These are phyloP conservation scores for Pyrus bretschneideri DNA, from an alignment of 306 rosid species.

Conservation along the genomic window DNA sequence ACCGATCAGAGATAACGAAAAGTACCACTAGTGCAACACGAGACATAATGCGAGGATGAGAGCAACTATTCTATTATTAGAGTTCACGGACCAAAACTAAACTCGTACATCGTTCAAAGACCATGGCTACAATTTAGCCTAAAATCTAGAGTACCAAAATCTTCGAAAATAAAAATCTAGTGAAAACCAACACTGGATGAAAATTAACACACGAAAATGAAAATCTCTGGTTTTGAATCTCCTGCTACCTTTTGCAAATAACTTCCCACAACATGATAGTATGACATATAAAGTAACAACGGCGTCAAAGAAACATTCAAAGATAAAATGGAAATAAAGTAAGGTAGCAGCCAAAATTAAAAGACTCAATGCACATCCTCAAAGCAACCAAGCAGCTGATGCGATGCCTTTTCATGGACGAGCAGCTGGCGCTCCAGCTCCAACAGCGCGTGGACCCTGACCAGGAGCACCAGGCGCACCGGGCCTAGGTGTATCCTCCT, in stretches of 20 bases:
- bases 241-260: background rate
- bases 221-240: background rate
- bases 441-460: conserved; percentile 28
- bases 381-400: background rate
- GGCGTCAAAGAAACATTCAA: background rate
- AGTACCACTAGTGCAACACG: background rate
- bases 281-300: background rate
- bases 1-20: too few relatives aligned
- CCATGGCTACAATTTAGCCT: background rate
- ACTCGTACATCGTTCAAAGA: background rate
- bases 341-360: background rate
- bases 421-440: conserved; percentile 15
- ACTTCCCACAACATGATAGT: background rate
- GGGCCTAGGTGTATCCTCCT: conserved; percentile 28
- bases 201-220: background rate
- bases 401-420: conserved; percentile 13
- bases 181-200: background rate
- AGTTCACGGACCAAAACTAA: background rate
- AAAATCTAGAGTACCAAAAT: background rate
- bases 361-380: background rate
- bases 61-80: background rate
- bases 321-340: background rate
- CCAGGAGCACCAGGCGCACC: conserved; percentile 24
- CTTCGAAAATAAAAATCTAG: background rate
- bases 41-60: background rate